Evolutionary conservation across 305 asterid genomes (phyloP), one percentile per base, ranked within the genome.

Genomic region (Rubia balearica): DNA sequence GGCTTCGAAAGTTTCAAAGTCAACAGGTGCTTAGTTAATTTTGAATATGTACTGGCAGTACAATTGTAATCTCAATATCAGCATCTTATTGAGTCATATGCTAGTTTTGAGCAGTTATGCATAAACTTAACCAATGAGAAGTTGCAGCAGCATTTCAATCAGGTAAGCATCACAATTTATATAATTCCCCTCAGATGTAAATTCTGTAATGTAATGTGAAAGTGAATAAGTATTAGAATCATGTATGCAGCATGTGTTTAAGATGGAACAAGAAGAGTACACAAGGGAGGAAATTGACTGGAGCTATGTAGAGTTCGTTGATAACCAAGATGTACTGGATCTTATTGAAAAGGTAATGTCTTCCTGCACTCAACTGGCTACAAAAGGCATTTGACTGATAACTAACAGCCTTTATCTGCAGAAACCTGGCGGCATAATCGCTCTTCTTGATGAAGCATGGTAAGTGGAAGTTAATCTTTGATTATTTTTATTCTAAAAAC

Each of bases 371-470:
- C 65, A 78, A 71, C 68, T 79, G 73, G 38, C 66, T 46, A 65
- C 61, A 48, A 43, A 62, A 75, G 69, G 71, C 62, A 55, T 68
- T 74, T 68, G 69, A 66, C 67, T 66, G 68, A 71, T 65, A 73
- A 75, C 66, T 36, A 40, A 73, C 61, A 46, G 70, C 71, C 73
- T 76, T 73, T 71, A 70, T 83, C 70, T 85, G 85, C 97, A 92
- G 98, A 92, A 92, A 90, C 98, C 91, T 60, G 98, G 98, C 83
- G 98, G 98, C 74, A 87, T 92, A 77, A 86, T 92, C 76, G 97
- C 98, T 78, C 98, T 92, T 78, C 98, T 92, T 69, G 98, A 92
- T 74, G 98, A 92, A 83, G 98, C 98, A 84, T 92, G 98, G 98
- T 92, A 89, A n/a, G 92, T 70, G 64, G 41, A 65, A 55, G 73